Percentiles rank a stretch among this genome's conserved stretches.
These are phyloP conservation scores for Trichosporon sp. DNA, from an alignment of 1,284 basidiomycete species.

Conservation along the genomic window DNA sequence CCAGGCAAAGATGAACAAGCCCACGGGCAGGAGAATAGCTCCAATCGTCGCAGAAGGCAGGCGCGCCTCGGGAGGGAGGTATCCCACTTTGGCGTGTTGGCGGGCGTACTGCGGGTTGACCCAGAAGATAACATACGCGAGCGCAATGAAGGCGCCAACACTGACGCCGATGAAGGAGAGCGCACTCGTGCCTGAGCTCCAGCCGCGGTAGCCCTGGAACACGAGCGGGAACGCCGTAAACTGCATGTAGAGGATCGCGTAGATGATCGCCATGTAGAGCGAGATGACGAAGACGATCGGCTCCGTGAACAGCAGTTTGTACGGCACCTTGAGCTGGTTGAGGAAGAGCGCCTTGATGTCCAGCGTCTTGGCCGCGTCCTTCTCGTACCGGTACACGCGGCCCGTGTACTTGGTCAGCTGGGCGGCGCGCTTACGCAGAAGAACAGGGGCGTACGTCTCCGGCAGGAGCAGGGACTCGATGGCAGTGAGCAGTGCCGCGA, in stretches of 20 bases:
- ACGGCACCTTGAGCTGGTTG: slow-evolving; percentile 55
- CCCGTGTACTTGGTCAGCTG: slow-evolving; percentile 54
- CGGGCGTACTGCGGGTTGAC: slow-evolving; percentile 40
- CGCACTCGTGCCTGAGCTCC: slow-evolving; percentile 61
- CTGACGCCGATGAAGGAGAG: slow-evolving; percentile 71
- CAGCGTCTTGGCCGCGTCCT: slow-evolving; percentile 52
- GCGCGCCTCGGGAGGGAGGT: slow-evolving; percentile 59
- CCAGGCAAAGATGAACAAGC: slow-evolving; percentile 57
- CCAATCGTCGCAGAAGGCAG: slow-evolving; percentile 65
- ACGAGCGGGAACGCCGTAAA: slow-evolving; percentile 55
- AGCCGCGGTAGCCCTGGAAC: slow-evolving; percentile 46
- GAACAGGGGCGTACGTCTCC: slow-evolving; percentile 58
- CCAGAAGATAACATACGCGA: slow-evolving; percentile 61
- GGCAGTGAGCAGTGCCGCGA: slow-evolving; percentile 53
- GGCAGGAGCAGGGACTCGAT: slow-evolving; percentile 47
- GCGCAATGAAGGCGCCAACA: slow-evolving; percentile 63
- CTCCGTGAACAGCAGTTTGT: slow-evolving; percentile 56
- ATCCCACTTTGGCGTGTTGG: slow-evolving; percentile 28
- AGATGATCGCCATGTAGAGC: slow-evolving; percentile 53
- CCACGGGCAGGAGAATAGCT: slow-evolving; percentile 61
- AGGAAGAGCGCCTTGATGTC: slow-evolving; percentile 47
- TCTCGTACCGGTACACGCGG: slow-evolving; percentile 51
- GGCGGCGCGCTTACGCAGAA: slow-evolving; percentile 53
- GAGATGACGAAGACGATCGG: slow-evolving; percentile 57
- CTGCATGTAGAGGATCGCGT: slow-evolving; percentile 53